Base-by-base conservation (phyloP, 2,329 filamentous ascomycete genomes). In the Graphilbum ipis-grandicollis region DNA sequence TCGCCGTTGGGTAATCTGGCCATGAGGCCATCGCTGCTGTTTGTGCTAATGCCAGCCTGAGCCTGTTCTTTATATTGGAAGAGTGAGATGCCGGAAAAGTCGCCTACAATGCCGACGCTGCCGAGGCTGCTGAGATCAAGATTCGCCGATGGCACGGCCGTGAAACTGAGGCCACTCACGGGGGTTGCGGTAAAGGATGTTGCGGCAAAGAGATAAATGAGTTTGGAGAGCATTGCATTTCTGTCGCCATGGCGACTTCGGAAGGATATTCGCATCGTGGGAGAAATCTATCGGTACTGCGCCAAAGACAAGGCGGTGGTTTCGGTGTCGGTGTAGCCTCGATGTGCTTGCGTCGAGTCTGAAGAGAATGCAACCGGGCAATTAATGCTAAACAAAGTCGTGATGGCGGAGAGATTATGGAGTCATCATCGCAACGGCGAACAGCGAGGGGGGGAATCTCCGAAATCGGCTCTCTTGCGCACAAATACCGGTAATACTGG, bases 41-140 rank as follows among this genome's bases (percentile, higher is more conserved):
- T 85, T 41, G 68, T 71, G 48, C 60, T 74, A 48, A 73, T 70
- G 14, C 68, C 59, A 42, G 66, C 62, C 55, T 88, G 73, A 40
- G 65, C 76, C 54, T 98, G 88, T 43, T 79, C 82, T 49, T 79
- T 66, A 50, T 76, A 96, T 52, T 86, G 65, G 60, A 90, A 96
- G 29, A 94, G 63, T 12, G 90, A 94, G 48, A 96, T 80, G 38
- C 85, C 83, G 50, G 82, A 75, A 54, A 93, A 98, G 57, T 94
- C 78, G 48, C 90, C 90, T 2, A 75, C 79, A 41, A 98, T 67
- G 38, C 81, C 85, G 46, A 94, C 76, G 48, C 80, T 74, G 40
- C 90, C 90, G 26, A 98, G 63, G 39, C 75, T 62, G 21, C 68
- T 71, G 41, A 93, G 68, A 52, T 93, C 80, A 52, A 98, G 71